Percentiles rank a stretch among this genome's conserved stretches.
These are phyloP conservation scores for Clathrospora elynae DNA, from an alignment of 2,329 filamentous ascomycete species.

Conservation along the genomic window DNA sequence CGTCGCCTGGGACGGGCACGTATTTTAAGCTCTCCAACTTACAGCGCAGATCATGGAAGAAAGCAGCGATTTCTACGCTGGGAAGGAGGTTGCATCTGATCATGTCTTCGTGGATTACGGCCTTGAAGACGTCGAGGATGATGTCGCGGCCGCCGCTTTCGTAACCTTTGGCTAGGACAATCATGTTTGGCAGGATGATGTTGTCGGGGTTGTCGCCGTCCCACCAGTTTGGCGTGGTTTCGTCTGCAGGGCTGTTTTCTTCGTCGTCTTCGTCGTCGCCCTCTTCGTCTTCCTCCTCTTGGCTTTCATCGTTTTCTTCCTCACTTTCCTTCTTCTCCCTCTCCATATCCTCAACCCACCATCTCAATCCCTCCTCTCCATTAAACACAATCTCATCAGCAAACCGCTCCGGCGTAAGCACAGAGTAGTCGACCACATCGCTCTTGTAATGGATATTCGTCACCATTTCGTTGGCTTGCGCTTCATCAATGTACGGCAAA, in stretches of 20 bases:
- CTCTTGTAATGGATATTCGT: slow-evolving; percentile 13
- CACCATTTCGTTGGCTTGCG: neutral
- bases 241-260: neutral
- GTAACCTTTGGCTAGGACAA: slow-evolving; percentile 8
- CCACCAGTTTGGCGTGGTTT: slow-evolving; percentile 1
- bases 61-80: neutral
- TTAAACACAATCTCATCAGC: neutral
- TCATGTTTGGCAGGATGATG: slow-evolving; percentile 7
- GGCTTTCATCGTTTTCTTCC: neutral
- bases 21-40: slow-evolving; percentile 1
- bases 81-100: neutral
- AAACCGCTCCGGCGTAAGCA: neutral
- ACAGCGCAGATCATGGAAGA: slow-evolving; percentile 2
- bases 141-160: slow-evolving; percentile 12
- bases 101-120: slow-evolving; percentile 12
- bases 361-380: neutral
- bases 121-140: slow-evolving; percentile 13
- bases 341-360: neutral
- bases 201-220: slow-evolving; percentile 13
- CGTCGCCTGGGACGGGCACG: neutral
- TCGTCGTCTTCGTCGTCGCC: neutral
- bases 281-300: neutral
- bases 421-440: slow-evolving; percentile 11
- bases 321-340: neutral
- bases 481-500: slow-evolving; percentile 14